Base-by-base conservation (phyloP, 768 basidiomycete species). In the Lactarius akahatsu region DNA sequence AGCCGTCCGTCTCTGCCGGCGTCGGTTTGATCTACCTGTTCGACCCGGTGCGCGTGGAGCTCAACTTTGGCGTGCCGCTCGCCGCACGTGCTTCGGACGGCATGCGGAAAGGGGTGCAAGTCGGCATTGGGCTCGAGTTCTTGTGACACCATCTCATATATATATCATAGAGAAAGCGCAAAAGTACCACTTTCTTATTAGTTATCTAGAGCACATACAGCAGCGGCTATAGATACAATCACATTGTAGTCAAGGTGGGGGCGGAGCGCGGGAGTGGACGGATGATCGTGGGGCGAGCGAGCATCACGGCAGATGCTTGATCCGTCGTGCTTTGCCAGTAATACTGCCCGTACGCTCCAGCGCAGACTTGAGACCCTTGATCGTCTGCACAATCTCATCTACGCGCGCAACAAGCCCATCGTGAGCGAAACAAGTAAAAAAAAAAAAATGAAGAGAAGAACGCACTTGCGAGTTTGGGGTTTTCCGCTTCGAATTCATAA, bases 401-500 rank as follows among this genome's bases (percentile, higher is more conserved):
- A 57, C 26, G 60, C 62, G 58, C 15, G 50, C n/a, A 57, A 28
- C 20, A 57, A 34, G 20, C 36, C 36, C 23, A 43, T 57, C 3
- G 28, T 23, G 57, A 28, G 18, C 0, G 38, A 15, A 15, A 40
- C 57, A 23, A 18, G 20, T 47, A 7, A 8, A 55, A 43, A 56
- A 57, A 23, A 30, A 36, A 9, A 1, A n/a, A 56, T 15, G 36
- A n/a, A 15, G 26, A 47, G 20, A 45, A 20, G 8, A 36, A 79
- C 90, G 71, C 73, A 91, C 92, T 83, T 57, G 96, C 94, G 63
- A 87, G 74, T 75, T 87, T 89, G 1, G 90, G 82, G 70, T 79
- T 94, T 76, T 96, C 96, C 0, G 95, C 96, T 78, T 99, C 97
- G 74, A 97, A 98, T 72, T 98, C 96, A 74, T 98, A 98, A 45